A percentile compares a stretch with the other conserved stretches of the same genome.
These are phyloP conservation scores for Venturiaceae sp. DNA, from an alignment of 2,329 filamentous ascomycete genomes.

Conservation along the genomic window DNA sequence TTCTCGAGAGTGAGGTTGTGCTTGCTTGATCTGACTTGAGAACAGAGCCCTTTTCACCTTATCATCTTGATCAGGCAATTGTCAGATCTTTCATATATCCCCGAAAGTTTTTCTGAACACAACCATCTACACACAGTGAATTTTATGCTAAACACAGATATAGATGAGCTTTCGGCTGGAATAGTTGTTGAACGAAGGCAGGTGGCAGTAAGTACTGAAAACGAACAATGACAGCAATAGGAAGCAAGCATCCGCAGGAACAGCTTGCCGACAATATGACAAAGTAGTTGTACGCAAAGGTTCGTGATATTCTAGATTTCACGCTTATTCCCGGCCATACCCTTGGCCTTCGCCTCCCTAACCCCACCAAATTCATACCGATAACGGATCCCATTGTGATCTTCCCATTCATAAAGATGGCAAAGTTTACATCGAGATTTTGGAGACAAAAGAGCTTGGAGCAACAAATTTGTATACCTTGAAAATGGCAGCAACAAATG, in stretches of 20 bases:
- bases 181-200: no score
- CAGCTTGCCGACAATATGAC: not conserved
- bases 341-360: not conserved
- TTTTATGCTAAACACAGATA: no score
- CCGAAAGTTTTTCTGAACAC: no score
- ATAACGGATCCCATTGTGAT: not conserved
- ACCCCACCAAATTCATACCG: not conserved
- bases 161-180: no score
- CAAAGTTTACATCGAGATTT: not conserved
- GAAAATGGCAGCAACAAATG: not conserved
- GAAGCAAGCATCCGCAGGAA: not conserved
- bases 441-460: not conserved
- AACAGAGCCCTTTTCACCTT: no score
- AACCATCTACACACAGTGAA: no score
- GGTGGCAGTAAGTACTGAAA: no score
- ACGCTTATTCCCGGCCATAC: not conserved
- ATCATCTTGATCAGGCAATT: no score
- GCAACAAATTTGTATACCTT: not conserved
- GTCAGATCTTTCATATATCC: no score
- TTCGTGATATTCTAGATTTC: not conserved
- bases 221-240: not conserved
- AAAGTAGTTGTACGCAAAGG: no score
- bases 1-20: no score
- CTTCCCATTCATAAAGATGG: not conserved
- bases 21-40: no score